These are phyloP conservation scores for Wickerhamomyces strasburgensis DNA, from an alignment of 805 yeast species.

Conservation along the genomic window DNA sequence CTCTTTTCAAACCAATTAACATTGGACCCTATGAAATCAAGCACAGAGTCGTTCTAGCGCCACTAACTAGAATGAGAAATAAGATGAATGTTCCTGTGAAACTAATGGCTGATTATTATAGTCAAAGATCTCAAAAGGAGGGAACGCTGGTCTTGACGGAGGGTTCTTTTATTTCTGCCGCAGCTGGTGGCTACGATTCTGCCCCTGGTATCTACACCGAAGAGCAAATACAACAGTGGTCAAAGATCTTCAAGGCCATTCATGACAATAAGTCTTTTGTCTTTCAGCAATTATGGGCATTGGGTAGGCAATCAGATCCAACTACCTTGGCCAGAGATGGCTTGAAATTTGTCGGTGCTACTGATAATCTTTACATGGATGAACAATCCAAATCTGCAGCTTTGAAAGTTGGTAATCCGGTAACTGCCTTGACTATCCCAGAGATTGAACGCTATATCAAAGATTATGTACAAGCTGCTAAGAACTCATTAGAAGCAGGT, in stretches of 20 bases:
- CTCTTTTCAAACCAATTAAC: conserved; percentile 35
- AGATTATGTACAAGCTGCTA: conserved; percentile 44
- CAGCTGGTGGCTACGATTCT: conserved; percentile 37
- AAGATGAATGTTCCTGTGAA: conserved; percentile 36
- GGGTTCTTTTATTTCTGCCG: conserved; percentile 46
- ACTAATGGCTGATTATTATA: conserved; percentile 45
- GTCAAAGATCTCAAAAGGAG: conserved; percentile 46
- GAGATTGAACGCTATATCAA: conserved; percentile 36
- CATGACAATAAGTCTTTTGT: conserved; percentile 45
- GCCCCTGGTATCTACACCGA: conserved; percentile 49
- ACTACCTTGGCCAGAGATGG: conserved; percentile 32
- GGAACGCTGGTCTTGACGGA: conserved; percentile 63
- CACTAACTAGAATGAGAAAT: conserved; percentile 44
- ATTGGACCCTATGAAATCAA: conserved; percentile 30
- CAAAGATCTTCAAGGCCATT: conserved; percentile 40
- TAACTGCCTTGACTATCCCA: conserved; percentile 12
- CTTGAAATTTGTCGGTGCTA: conserved; percentile 34
- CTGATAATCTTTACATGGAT: conserved; percentile 31
- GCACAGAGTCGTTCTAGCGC: conserved; percentile 44
- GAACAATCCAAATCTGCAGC: conserved; percentile 34
- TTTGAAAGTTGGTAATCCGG: conserved; percentile 25
- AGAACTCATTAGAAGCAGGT: conserved; percentile 31
- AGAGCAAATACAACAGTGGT: conserved; percentile 47
- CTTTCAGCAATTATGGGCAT: conserved; percentile 48
- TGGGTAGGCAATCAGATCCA: conserved; percentile 40